Conservation (phyloP, 371 early-diverging fungal species). For the Syncephalastrum sp. region DNA sequence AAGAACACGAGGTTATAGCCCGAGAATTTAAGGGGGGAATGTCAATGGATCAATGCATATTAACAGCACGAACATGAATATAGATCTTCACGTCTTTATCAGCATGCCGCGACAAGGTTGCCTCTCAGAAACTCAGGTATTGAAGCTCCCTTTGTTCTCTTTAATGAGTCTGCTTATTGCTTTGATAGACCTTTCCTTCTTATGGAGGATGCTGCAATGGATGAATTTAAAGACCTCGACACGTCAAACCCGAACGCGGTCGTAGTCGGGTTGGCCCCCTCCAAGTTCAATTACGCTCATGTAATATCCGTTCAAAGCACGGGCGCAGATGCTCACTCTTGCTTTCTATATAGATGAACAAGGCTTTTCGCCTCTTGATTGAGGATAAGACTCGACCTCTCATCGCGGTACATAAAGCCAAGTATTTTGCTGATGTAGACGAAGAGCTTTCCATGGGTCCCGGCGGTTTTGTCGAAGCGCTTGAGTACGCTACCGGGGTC, state of each 20-base stretch:
- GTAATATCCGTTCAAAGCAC: conserved; percentile 26
- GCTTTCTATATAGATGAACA: conserved; percentile 47
- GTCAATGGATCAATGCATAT: no score
- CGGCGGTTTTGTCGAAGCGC: conserved; percentile 81
- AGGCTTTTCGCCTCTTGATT: conserved; percentile 65
- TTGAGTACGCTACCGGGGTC: conserved; percentile 74
- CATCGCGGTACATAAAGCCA: conserved; percentile 82
- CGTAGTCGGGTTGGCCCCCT: conserved; percentile 80
- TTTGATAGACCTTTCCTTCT: conserved; percentile 68
- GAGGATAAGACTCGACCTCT: conserved; percentile 40
- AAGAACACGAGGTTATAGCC: conserved; percentile 53
- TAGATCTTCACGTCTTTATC: conserved; percentile 79
- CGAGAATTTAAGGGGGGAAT: neutral
- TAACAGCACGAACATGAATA: neutral
- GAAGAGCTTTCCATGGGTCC: conserved; percentile 76
- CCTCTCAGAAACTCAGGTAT: conserved; percentile 46
- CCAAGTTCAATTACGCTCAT: conserved; percentile 68
- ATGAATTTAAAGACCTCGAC: conserved; percentile 67
- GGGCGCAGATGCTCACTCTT: neutral
- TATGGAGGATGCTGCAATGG: conserved; percentile 69
- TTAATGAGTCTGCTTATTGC: neutral
- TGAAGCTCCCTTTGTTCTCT: neutral
- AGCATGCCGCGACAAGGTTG: conserved; percentile 66
- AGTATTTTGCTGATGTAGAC: conserved; percentile 67
- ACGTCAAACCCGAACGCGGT: conserved; percentile 67